Conservation (phyloP, 2,329 filamentous ascomycete genomes). For the Aspergillus pseudoviridinutans region DNA sequence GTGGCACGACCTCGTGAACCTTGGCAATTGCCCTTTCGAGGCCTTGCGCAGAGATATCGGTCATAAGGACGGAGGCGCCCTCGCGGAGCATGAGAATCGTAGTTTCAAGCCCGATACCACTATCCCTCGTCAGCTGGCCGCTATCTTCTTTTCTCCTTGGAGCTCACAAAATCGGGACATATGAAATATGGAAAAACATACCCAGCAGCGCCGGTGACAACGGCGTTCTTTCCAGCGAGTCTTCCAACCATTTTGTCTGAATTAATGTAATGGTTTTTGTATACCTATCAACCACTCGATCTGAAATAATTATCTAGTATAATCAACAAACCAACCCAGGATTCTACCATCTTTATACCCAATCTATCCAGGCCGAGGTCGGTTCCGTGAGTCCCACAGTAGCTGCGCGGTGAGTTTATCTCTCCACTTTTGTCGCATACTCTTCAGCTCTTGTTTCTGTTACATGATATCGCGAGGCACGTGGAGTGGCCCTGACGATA, state of each 20-base stretch:
- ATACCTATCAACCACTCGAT: neutral
- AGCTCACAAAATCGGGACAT: too few species aligned
- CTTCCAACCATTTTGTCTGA: constrained; percentile 30
- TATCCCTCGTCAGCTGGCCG: constrained; percentile 7
- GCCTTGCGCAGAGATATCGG: constrained; percentile 75
- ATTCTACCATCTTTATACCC: neutral
- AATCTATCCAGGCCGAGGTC: neutral
- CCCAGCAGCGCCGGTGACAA: constrained; percentile 84
- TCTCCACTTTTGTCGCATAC: neutral
- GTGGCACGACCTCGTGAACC: constrained; percentile 67
- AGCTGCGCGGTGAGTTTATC: neutral
- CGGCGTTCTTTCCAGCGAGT: constrained; percentile 62
- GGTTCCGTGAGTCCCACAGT: neutral
- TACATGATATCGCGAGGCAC: neutral
- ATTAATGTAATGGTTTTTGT: neutral
- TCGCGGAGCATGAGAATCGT: constrained; percentile 84
- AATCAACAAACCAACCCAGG: neutral
- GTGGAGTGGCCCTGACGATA: neutral
- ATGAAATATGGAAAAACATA: constrained; percentile 44
- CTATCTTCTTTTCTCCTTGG: neutral
- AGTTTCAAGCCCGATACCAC: constrained; percentile 91
- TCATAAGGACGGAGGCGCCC: constrained; percentile 79
- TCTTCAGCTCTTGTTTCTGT: neutral
- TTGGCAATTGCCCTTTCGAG: constrained; percentile 73
- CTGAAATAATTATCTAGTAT: neutral